These are phyloP conservation scores for Penicillium waksmanii DNA, from an alignment of 495 filamentous ascomycete genomes.

Conservation along the genomic window DNA sequence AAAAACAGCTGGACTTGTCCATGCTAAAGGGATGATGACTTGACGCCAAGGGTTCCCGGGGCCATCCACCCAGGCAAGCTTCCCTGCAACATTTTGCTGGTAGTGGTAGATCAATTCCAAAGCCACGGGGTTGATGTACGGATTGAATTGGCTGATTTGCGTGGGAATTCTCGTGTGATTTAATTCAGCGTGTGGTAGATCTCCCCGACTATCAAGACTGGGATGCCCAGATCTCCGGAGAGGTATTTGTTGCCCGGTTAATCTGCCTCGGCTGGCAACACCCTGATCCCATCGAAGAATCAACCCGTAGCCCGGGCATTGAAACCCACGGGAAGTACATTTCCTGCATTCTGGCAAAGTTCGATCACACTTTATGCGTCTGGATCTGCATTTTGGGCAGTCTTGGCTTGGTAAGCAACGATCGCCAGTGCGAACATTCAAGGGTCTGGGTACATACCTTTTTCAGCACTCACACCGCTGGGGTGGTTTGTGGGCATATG, in stretches of 20 bases:
- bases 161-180: neutral
- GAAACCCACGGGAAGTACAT: constrained; percentile 13
- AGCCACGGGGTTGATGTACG: neutral
- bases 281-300: constrained; percentile 18
- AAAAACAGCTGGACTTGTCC: constrained; percentile 8
- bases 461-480: constrained; percentile 8
- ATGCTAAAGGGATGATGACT: constrained; percentile 18
- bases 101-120: constrained; percentile 16
- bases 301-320: constrained; percentile 17
- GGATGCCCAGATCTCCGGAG: neutral
- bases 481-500: constrained; percentile 4
- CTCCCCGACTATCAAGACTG: neutral
- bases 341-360: constrained; percentile 17
- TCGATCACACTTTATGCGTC: constrained; percentile 18
- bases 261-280: constrained; percentile 17
- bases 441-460: constrained; percentile 11
- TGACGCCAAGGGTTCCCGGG: constrained; percentile 21
- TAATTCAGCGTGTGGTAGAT: neutral
- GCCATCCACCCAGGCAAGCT: constrained; percentile 20
- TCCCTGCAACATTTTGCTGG: constrained; percentile 9
- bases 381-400: constrained; percentile 17
- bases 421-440: neutral
- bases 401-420: constrained; percentile 9
- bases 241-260: constrained; percentile 10
- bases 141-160: neutral